These are phyloP conservation scores for Elsinoe necatrix DNA, from an alignment of 2,329 filamentous ascomycete species.

Conservation along the genomic window DNA sequence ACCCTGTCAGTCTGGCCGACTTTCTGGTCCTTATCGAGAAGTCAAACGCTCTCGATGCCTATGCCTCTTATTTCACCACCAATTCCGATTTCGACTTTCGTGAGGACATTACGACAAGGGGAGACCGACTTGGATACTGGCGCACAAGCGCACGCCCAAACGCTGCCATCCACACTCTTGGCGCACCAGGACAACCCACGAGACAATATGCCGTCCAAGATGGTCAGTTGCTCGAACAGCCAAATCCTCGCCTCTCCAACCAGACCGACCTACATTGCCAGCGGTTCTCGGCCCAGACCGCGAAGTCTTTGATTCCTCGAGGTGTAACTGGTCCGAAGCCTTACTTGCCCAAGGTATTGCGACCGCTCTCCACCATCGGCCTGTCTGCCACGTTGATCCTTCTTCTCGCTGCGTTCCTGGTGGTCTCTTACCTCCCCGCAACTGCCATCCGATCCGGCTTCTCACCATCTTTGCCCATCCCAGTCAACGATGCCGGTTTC, in stretches of 20 bases:
- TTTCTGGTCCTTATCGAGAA: slow-evolving; percentile 68
- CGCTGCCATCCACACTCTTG: slow-evolving; percentile 71
- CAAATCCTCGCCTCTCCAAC: slow-evolving; percentile 22
- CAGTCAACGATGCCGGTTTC: slow-evolving; percentile 49
- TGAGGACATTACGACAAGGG: slow-evolving; percentile 47
- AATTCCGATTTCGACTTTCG: slow-evolving; percentile 45
- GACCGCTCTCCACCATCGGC: slow-evolving; percentile 56
- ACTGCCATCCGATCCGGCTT: slow-evolving; percentile 62
- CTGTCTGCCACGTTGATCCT: slow-evolving; percentile 59
- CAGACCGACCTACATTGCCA: slow-evolving; percentile 27
- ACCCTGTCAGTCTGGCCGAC: slow-evolving; percentile 73
- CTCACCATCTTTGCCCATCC: slow-evolving; percentile 53
- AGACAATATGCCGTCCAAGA: slow-evolving; percentile 44
- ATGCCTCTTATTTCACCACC: slow-evolving; percentile 59
- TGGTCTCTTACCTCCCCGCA: slow-evolving; percentile 66
- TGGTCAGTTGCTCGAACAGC: slow-evolving; percentile 41
- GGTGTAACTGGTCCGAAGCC: slow-evolving; percentile 44
- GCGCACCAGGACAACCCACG: slow-evolving; percentile 50
- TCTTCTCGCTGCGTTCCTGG: slow-evolving; percentile 61
- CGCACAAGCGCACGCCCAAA: slow-evolving; percentile 54
- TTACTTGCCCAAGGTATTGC: slow-evolving; percentile 12
- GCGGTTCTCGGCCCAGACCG: slow-evolving; percentile 11
- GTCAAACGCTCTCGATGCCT: slow-evolving; percentile 69
- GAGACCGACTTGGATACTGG: slow-evolving; percentile 81
- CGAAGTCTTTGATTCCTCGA: slow-evolving; percentile 42